Evolutionary conservation across 805 yeast species (phyloP), one percentile per base, ranked within the genome.

Genomic region (Saccharomyces eubayanus): DNA sequence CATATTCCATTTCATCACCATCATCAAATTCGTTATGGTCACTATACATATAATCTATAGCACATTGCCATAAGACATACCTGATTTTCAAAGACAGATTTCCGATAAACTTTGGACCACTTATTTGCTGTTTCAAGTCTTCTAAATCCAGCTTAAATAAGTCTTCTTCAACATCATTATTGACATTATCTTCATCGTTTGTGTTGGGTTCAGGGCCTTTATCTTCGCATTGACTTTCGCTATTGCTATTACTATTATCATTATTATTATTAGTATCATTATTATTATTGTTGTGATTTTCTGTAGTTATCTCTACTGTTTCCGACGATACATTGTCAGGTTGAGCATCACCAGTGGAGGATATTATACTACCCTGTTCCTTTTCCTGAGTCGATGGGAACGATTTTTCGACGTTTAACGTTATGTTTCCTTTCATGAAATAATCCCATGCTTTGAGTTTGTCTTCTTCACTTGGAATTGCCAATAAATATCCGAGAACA

Each of bases 1-100:
- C 56, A 20, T 51, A 48, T 5, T 47, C 58, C 2, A 53, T 65
- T 11, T 59, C 66, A 3, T 62, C 66, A 2, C 63, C 62, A 24
- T 64, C 64, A 4, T 62, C 65, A 6, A 63, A 57, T 29, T 70
- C 72, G 36, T 67, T 66, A 47, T 72, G 74, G 40, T 73, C 77
- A 40, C 59, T 57, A 43, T 56, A 67, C 27, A 64, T 55, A 8
- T 60, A 52, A 51, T 62, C 67, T 31, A 63, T 56, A 6, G 65
- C 90, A 63, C 80, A 82, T 61, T 86, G 91, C 81, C 88, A 87
- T 27, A 87, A 70, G 11, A 85, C 75, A 59, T 84, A 85, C 57
- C 92, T 73, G 24, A 85, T 69, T 57, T 81, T 85, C 49, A 85
- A 71, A 5, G 89, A 84, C 46, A 86, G 57, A 67, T 82, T 71